A percentile compares a stretch with the other conserved stretches of the same genome.
These are phyloP conservation scores for Claviceps pusilla DNA, from an alignment of 2,329 filamentous ascomycete genomes.

Conservation along the genomic window DNA sequence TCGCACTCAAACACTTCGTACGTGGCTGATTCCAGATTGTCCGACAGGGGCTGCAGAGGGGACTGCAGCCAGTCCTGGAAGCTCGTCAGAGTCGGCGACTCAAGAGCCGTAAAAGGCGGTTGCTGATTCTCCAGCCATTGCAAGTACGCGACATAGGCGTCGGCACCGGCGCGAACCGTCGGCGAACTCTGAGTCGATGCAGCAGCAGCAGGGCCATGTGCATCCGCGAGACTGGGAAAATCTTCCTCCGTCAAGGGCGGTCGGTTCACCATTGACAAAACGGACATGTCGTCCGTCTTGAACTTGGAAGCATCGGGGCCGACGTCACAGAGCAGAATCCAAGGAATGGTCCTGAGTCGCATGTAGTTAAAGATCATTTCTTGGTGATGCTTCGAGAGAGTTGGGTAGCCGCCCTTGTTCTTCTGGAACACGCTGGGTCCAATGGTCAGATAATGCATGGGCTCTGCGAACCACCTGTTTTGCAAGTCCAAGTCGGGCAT, in stretches of 20 bases:
- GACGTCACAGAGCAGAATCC: slow-evolving; percentile 48
- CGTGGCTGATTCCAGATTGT: slow-evolving; percentile 92
- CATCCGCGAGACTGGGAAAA: slow-evolving; percentile 59
- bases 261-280: slow-evolving; percentile 14
- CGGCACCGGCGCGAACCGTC: slow-evolving; percentile 9
- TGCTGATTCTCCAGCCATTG: slow-evolving; percentile 74
- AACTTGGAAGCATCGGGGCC: slow-evolving; percentile 30
- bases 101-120: slow-evolving; percentile 39
- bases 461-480: slow-evolving; percentile 55
- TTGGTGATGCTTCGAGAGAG: slow-evolving; percentile 47
- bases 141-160: slow-evolving; percentile 59
- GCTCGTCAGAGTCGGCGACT: slow-evolving; percentile 36
- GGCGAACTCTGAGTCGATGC: slow-evolving; percentile 15
- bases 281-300: slow-evolving; percentile 11
- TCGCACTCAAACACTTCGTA: slow-evolving; percentile 99
- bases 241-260: slow-evolving; percentile 29
- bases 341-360: slow-evolving; percentile 47
- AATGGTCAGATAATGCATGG: slow-evolving; percentile 47
- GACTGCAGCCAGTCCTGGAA: slow-evolving; percentile 93
- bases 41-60: slow-evolving; percentile 82
- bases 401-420: slow-evolving; percentile 47
- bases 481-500: slow-evolving; percentile 47
- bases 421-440: slow-evolving; percentile 37
- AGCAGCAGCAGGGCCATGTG: slow-evolving; percentile 23
- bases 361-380: slow-evolving; percentile 46